Base-by-base conservation (phyloP, 179 eudicot genomes). In the Silene noctiflora region DNA sequence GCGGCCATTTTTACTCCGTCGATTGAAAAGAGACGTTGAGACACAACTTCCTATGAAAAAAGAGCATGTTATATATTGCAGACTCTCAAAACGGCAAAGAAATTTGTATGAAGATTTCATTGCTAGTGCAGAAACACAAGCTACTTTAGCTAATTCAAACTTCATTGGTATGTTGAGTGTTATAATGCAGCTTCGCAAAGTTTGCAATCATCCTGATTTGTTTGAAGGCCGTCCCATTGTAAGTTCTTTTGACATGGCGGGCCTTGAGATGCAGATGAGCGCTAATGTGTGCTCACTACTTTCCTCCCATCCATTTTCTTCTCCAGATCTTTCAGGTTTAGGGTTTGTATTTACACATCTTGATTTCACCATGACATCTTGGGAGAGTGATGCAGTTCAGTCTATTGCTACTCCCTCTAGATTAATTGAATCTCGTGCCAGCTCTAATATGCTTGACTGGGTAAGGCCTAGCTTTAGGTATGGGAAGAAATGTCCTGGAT, bases 121-220 rank as follows among this genome's bases (percentile, higher is more conserved):
- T 88, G 98, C 99, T 79, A 94, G 94, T 83, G 89, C 98, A 44
- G 98, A 90, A 78, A 96, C 99, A 27, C 99, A 96, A 84, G 94
- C 98, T 62, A 96, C 99, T 74, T 82, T 96, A 64, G 92, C 96
- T 17, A 94, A 97, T 87, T 75, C 96, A 53, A 96, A 89, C 82
- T 96, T 93, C 84, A 90, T 96, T 84, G 99, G 97, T 58, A 96
- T 96, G 99, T 80, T 96, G 72, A 90, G 92, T 86, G 96, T 96
- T 59, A 93, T 94, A 82, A 96, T 96, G 99, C 99, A 96, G 81
- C 97, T 96, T 75, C 97, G 99, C 67, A 96, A 96, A 86, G 99
- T 96, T 67, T 96, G 99, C 86, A 96, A 96, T 84, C 99, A 96
- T 87, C 99, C 99, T 76, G 99, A 96, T 84, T 83, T 96, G 76